These are phyloP conservation scores for Neofusicoccum ribis DNA, from an alignment of 2,329 filamentous ascomycete genomes.

Conservation along the genomic window DNA sequence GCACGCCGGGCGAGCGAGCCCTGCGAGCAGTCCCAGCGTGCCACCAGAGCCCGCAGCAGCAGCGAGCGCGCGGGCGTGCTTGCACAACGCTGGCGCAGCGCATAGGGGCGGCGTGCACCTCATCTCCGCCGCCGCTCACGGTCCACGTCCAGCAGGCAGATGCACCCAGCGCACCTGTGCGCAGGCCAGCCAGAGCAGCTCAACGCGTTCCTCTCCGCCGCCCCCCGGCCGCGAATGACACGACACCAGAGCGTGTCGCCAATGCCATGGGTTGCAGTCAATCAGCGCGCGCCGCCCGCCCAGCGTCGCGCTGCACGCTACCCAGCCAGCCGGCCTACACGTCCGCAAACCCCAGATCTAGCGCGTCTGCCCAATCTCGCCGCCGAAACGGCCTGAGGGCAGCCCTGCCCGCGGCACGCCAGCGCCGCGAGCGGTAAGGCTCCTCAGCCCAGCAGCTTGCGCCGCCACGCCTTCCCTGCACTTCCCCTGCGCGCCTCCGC, in stretches of 20 bases:
- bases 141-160: not conserved
- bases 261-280: not conserved
- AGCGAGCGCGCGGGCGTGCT: not conserved
- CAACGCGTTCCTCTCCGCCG: slow-evolving; percentile 16
- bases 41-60: slow-evolving; percentile 1
- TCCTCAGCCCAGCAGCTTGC: slow-evolving; percentile 8
- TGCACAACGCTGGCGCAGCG: slow-evolving; percentile 8
- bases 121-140: slow-evolving; percentile 8
- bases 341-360: slow-evolving; percentile 16
- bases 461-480: slow-evolving; percentile 15
- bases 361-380: slow-evolving; percentile 15
- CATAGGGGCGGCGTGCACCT: slow-evolving; percentile 15
- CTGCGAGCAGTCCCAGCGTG: slow-evolving; percentile 11
- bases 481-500: slow-evolving; percentile 6
- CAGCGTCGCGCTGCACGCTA: slow-evolving; percentile 4
- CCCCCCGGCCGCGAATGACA: slow-evolving; percentile 15
- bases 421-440: slow-evolving; percentile 13
- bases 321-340: not conserved
- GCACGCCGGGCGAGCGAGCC: slow-evolving; percentile 9
- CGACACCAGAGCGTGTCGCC: slow-evolving; percentile 4
- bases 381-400: not conserved
- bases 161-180: not conserved
- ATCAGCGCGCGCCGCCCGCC: slow-evolving; percentile 6
- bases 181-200: not conserved
- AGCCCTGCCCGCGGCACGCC: slow-evolving; percentile 14